Evolutionary conservation across 148 eudicot species (phyloP), one percentile per base, ranked within the genome.

Genomic region (Amaranthus hypochondriacus): DNA sequence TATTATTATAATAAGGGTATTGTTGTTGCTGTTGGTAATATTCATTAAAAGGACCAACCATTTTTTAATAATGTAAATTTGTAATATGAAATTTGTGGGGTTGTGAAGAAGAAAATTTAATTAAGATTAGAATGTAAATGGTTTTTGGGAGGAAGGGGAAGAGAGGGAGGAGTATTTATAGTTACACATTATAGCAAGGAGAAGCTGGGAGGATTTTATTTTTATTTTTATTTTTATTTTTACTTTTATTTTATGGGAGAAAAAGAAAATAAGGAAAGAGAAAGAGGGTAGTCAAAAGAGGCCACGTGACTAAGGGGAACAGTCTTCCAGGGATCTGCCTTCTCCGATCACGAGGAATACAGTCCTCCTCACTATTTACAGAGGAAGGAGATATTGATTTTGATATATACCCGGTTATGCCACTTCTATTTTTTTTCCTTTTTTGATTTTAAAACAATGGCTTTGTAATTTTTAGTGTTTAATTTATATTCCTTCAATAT

Each of bases 261-360:
- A 0, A 4, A 44, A 39, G 51, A 50, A 46, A 43, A 49, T 54
- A 51, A 3, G 11, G 46, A 48, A 14, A 4, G 39, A 43, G 73
- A 11, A 12, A 28, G 9, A 18, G 77, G 79, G 84, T 74, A 69
- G 90, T 85, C 88, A 85, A 87, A 87, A 86, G 87, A 81, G 66
- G 76, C 82, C 92, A 90, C 92, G 96, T 88, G 96, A 90, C 83
- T 69, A 75, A 77, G 62, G 86, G 96, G 92, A 87, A 85, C 96
- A 88, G 90, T 88, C 90, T 90, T 88, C 89, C 88, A 90, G 78
- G 92, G 92, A 88, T 88, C 96, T 88, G 87, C 82, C 85, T 89
- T 90, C 92, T 83, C 92, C 96, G 96, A 90, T 90, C 96, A 90
- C 96, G 92, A 90, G 92, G 92, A 83, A 73, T 21, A 78, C 76